phyloP scores from a whole-genome alignment of 805 yeast species.

The Pichia deserticola region DNA sequence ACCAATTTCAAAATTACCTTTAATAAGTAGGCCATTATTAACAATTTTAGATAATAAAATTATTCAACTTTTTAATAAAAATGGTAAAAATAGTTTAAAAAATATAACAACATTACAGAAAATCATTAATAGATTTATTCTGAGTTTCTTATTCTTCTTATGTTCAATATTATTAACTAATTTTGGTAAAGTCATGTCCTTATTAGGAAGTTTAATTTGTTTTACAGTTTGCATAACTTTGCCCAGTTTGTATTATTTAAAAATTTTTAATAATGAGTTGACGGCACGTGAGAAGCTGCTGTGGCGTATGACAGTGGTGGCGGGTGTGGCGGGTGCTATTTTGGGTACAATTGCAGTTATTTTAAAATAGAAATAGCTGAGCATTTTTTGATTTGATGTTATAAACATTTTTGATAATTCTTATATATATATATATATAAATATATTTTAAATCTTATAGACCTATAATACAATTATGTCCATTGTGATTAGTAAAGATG shows the following conservation, averaged over 20 bases:
- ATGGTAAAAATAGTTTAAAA: background rate
- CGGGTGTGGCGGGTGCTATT: conserved; percentile 33
- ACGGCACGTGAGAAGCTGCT: conserved; percentile 19
- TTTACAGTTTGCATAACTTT: conserved; percentile 72
- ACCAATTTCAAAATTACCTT: conserved; percentile 79
- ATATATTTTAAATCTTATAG: too few species aligned
- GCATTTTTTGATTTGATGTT: too few species aligned
- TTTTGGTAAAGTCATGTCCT: conserved; percentile 75
- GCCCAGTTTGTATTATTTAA: conserved; percentile 67
- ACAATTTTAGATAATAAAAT: conserved; percentile 47
- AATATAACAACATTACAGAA: background rate
- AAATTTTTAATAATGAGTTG: conserved; percentile 47
- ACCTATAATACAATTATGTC: background rate
- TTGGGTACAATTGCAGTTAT: conserved; percentile 55
- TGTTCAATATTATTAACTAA: conserved; percentile 64
- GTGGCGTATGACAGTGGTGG: background rate
- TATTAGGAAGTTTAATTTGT: conserved; percentile 75
- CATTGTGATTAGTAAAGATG: background rate
- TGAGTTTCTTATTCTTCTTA: conserved; percentile 51
- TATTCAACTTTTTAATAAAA: background rate
- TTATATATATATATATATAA: too few species aligned
- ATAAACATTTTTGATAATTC: too few species aligned
- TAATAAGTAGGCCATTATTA: conserved; percentile 75
- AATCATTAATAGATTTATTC: conserved; percentile 31
- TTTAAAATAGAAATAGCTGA: conserved; percentile 2